Evolutionary conservation across 768 basidiomycete genomes (phyloP).

Genomic region (Termitomyces sp.): DNA sequence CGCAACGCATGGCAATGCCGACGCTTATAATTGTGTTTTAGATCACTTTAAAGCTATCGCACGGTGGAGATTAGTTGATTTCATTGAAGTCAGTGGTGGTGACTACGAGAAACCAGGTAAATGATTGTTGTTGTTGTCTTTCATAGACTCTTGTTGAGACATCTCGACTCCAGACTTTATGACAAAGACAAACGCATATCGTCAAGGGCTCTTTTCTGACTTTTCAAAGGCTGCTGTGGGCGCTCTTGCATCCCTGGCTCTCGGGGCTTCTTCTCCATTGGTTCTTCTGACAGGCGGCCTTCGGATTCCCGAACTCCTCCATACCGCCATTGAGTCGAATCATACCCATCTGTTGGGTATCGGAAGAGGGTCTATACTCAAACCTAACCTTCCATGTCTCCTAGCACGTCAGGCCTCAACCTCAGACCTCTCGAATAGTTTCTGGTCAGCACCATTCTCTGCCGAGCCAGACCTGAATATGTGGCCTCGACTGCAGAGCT

Average conservation of each 20-base stretch:
- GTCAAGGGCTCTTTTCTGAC: constrained; percentile 68
- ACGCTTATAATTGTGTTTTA: constrained; percentile 39
- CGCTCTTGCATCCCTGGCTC: constrained; percentile 30
- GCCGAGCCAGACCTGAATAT: constrained; percentile 28
- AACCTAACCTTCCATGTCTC: constrained; percentile 51
- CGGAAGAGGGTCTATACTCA: constrained; percentile 58
- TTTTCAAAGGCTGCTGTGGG: constrained; percentile 57
- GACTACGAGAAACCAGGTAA: constrained; percentile 76
- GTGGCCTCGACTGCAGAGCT: constrained; percentile 20
- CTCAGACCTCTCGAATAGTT: constrained; percentile 1
- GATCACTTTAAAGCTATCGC: constrained; percentile 57
- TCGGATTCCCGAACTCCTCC: constrained; percentile 49
- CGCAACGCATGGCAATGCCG: constrained; percentile 22
- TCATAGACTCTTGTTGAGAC: not conserved
- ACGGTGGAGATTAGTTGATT: constrained; percentile 63
- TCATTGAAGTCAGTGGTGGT: constrained; percentile 86
- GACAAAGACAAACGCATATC: constrained; percentile 23
- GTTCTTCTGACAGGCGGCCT: constrained; percentile 83
- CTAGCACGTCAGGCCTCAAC: constrained; percentile 20
- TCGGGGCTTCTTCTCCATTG: constrained; percentile 37
- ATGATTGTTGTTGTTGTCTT: constrained; percentile 8
- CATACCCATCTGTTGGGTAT: constrained; percentile 77
- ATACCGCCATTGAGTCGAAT: constrained; percentile 40
- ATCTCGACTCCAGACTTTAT: constrained; percentile 37
- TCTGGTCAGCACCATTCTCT: constrained; percentile 29